Evolutionary conservation across 306 rosid genomes (phyloP), one percentile per base, ranked within the genome.

Genomic region (Arachis stenosperma): DNA sequence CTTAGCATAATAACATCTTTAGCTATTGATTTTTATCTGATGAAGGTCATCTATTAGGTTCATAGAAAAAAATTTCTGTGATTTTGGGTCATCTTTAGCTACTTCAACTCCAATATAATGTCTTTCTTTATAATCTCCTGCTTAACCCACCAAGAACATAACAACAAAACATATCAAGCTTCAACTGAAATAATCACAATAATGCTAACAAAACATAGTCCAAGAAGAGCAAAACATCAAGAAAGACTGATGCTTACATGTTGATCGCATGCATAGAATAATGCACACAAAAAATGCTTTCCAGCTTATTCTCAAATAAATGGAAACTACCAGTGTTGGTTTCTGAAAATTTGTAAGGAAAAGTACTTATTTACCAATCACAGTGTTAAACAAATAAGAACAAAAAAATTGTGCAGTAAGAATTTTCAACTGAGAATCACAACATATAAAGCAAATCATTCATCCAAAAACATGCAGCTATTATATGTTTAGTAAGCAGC

Each of bases 231-330:
- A 22, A 22, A 22, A 22, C 27, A 22, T 1, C n/a, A 55, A 17
- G 61, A 43, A 10, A 52, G 55, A 17, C 4, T 50, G 52, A 12
- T 15, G 39, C 48, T 69, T 15, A 44, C 52, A 66, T 41, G n/a
- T 17, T 59, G 40, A 6, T 15, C 14, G 48, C 3, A 41, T 42
- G 13, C 13, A 64, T 8, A 46, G 39, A 51, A 40, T 36, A 52
- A 36, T 10, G n/a, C 22, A 39, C 11, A 41, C 17, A 52, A 58
- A 52, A 42, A 71, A 48, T 11, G 12, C 41, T 39, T 58, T 4
- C 50, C 46, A 47, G 17, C 14, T 61, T 51, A 10, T 60, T 64
- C 61, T 22, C 46, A 15, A 64, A 64, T 65, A 40, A n/a, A 61
- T 3, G 5, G 22, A 8, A 76, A 47, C 29, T 13, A 71, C 52